Conservation (phyloP, 345 rosid species). For the Aquilaria yunnanensis region DNA sequence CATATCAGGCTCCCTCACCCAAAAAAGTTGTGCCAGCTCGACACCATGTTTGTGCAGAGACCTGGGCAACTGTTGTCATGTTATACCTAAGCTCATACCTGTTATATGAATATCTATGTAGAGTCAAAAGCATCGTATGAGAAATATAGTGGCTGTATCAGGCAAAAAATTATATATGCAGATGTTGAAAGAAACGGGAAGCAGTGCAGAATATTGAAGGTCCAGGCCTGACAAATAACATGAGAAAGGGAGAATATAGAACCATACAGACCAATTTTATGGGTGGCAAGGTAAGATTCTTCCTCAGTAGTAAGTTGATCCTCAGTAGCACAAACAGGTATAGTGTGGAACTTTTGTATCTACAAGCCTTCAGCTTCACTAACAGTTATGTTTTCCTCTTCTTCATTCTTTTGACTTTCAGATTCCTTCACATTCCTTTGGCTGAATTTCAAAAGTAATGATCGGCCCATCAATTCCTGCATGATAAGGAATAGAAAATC, state of each 20-base stretch:
- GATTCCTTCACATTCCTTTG: slow-evolving; percentile 39
- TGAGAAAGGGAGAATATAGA: neutral
- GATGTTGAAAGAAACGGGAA: neutral
- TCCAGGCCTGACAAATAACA: no score
- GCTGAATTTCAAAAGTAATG: slow-evolving; percentile 62
- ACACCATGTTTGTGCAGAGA: neutral
- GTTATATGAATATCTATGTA: neutral
- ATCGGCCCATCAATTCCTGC: slow-evolving; percentile 85
- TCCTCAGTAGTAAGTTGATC: slow-evolving; percentile 10
- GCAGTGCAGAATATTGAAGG: neutral
- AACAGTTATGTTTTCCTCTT: slow-evolving; percentile 5
- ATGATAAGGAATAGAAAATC: slow-evolving; percentile 14
- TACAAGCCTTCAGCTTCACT: slow-evolving; percentile 25
- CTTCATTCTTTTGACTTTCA: slow-evolving; percentile 25
- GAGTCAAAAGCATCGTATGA: neutral
- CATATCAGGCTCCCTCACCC: neutral
- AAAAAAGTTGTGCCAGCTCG: neutral
- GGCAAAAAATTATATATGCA: neutral
- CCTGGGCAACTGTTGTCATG: neutral
- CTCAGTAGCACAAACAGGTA: slow-evolving; percentile 4
- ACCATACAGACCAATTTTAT: slow-evolving; percentile 9
- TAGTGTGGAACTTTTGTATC: neutral
- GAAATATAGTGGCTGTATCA: neutral
- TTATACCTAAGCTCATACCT: neutral
- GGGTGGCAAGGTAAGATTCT: slow-evolving; percentile 7